These are phyloP conservation scores for Wickerhamiella hasegawae DNA, from an alignment of 805 yeast species.

Conservation along the genomic window DNA sequence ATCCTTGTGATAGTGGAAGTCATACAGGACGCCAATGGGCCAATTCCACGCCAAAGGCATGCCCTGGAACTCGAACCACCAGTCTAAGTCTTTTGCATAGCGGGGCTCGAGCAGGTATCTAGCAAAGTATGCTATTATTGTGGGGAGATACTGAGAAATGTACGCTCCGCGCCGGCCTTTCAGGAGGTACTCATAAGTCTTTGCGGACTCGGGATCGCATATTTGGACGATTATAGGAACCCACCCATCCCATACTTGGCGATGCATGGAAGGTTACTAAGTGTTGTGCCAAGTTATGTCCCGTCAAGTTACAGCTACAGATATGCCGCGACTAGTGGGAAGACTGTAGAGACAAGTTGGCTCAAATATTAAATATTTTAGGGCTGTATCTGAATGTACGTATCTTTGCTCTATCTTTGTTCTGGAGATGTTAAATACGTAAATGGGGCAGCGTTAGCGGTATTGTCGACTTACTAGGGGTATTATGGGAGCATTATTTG, in stretches of 20 bases:
- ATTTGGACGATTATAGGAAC: constrained; percentile 4
- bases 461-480: no score
- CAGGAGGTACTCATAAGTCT: not conserved
- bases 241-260: constrained; percentile 6
- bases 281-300: no score
- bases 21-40: constrained; percentile 14
- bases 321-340: no score
- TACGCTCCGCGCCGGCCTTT: constrained; percentile 4
- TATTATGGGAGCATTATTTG: no score
- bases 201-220: constrained; percentile 3
- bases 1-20: constrained; percentile 2
- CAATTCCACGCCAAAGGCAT: constrained; percentile 8
- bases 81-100: constrained; percentile 3
- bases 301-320: no score
- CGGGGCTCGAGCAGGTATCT: constrained; percentile 4
- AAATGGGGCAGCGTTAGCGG: no score
- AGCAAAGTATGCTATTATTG: constrained; percentile 9
- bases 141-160: constrained; percentile 6
- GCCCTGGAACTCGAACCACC: constrained; percentile 9
- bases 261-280: no score
- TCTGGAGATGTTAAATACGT: no score
- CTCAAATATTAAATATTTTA: no score
- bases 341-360: no score
- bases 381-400: no score
- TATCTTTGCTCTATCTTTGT: no score